These are phyloP conservation scores for Vanrija sp. DNA, from an alignment of 1,284 basidiomycete genomes.

Conservation along the genomic window DNA sequence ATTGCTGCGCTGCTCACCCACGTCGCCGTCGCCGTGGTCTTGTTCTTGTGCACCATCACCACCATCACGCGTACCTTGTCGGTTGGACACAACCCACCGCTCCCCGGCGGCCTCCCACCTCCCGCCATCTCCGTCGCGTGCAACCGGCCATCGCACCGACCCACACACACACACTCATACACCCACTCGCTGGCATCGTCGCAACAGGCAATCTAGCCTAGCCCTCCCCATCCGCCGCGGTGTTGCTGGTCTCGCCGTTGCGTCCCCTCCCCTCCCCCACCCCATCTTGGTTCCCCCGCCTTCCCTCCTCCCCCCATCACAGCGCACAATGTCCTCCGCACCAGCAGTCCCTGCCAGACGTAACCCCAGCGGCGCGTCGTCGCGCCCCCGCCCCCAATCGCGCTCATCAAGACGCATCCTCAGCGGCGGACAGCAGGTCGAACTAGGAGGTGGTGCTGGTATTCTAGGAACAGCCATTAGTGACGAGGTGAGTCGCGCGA, in stretches of 20 bases:
- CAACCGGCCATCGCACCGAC: neutral
- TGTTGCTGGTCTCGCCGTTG: no score
- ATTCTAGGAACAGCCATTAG: constrained; percentile 19
- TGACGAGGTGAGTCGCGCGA: constrained; percentile 13
- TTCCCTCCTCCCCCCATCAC: neutral
- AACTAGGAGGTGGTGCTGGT: constrained; percentile 39
- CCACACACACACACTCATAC: neutral
- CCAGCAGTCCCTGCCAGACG: constrained; percentile 3
- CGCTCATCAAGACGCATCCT: constrained; percentile 18
- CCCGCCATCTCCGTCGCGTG: neutral
- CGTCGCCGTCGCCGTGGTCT: no score
- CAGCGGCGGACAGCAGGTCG: constrained; percentile 22
- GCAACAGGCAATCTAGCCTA: no score
- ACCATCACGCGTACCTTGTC: neutral
- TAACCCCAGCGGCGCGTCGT: constrained; percentile 3
- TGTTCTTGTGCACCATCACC: neutral
- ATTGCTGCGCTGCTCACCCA: no score
- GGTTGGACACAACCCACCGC: neutral
- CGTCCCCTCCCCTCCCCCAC: neutral
- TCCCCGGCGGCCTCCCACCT: neutral
- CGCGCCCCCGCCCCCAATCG: constrained; percentile 7
- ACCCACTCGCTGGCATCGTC: neutral
- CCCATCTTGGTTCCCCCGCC: neutral
- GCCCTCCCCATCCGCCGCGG: no score
- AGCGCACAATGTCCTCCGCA: neutral